Percentiles rank a stretch among this genome's conserved stretches.
Conservation (phyloP, 1,284 basidiomycete species). For the Ceratobasidium sp. region DNA sequence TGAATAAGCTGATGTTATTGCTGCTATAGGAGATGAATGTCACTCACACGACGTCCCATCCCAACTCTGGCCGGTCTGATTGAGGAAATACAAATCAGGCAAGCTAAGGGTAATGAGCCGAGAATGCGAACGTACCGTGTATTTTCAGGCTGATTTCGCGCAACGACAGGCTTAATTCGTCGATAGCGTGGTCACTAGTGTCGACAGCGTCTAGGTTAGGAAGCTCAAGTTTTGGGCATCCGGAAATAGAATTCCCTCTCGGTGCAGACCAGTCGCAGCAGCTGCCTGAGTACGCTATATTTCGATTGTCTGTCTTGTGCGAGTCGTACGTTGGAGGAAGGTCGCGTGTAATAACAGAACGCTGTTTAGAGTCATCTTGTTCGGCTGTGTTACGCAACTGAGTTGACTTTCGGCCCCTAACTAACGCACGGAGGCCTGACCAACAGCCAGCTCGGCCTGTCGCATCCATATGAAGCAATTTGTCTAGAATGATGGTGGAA, state of each 20-base stretch:
- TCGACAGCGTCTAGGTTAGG: slow-evolving; percentile 47
- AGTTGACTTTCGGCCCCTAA: neutral
- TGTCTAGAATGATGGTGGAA: neutral
- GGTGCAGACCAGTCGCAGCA: neutral
- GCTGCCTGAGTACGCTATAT: neutral
- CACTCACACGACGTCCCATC: slow-evolving; percentile 65
- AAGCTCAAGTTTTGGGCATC: neutral
- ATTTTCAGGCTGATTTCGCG: slow-evolving; percentile 74
- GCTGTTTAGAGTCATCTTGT: neutral
- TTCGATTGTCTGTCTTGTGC: neutral
- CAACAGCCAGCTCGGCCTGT: slow-evolving; percentile 21
- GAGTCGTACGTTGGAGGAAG: neutral
- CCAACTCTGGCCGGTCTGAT: slow-evolving; percentile 66
- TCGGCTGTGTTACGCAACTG: neutral
- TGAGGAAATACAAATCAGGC: neutral
- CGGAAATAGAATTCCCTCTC: neutral
- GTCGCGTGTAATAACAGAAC: neutral
- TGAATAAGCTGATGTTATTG: neutral
- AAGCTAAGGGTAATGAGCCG: neutral
- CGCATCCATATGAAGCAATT: neutral
- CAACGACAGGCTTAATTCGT: slow-evolving; percentile 64
- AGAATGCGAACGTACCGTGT: slow-evolving; percentile 60
- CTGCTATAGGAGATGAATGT: neutral
- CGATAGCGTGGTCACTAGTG: slow-evolving; percentile 67
- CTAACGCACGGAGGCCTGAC: slow-evolving; percentile 21